Evolutionary conservation across 345 rosid species (phyloP).

Genomic region (Corchorus capsularis): DNA sequence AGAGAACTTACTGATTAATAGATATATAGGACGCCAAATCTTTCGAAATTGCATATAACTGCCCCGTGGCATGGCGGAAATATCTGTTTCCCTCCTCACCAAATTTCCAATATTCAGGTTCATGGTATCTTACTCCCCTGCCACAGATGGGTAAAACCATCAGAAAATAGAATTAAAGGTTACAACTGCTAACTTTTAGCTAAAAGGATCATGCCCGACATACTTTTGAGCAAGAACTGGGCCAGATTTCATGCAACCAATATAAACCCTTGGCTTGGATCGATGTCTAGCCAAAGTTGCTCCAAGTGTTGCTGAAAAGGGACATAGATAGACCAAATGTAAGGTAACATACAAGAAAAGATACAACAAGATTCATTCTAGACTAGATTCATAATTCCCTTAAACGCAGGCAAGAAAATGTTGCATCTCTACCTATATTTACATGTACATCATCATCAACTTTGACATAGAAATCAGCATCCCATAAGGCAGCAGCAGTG

Average conservation of each 20-base stretch:
- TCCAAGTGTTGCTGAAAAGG: constrained; percentile 85
- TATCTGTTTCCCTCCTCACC: constrained; percentile 96
- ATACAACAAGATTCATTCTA: not conserved
- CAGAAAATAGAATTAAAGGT: constrained; percentile 12
- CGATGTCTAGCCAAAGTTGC: constrained; percentile 75
- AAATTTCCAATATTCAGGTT: constrained; percentile 96
- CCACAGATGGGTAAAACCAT: constrained; percentile 5
- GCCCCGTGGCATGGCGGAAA: constrained; percentile 99
- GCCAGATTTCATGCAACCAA: constrained; percentile 99
- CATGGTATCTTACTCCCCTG: constrained; percentile 97
- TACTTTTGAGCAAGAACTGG: constrained; percentile 79
- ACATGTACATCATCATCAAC: constrained; percentile 98
- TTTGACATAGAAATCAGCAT: constrained; percentile 96
- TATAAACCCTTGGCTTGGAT: constrained; percentile 73
- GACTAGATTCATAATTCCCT: not conserved
- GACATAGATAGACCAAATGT: constrained; percentile 12
- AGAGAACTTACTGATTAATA: constrained; percentile 71
- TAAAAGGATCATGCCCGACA: constrained; percentile 3
- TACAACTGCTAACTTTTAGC: not conserved
- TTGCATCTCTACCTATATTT: constrained; percentile 68
- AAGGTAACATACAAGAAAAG: not conserved
- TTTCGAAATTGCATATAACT: constrained; percentile 86
- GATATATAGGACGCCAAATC: constrained; percentile 88
- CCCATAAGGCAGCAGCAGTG: constrained; percentile 87
- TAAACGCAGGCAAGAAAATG: constrained; percentile 7